phyloP scores from a whole-genome alignment of 305 asterid genomes.

The Plantago rigida region DNA sequence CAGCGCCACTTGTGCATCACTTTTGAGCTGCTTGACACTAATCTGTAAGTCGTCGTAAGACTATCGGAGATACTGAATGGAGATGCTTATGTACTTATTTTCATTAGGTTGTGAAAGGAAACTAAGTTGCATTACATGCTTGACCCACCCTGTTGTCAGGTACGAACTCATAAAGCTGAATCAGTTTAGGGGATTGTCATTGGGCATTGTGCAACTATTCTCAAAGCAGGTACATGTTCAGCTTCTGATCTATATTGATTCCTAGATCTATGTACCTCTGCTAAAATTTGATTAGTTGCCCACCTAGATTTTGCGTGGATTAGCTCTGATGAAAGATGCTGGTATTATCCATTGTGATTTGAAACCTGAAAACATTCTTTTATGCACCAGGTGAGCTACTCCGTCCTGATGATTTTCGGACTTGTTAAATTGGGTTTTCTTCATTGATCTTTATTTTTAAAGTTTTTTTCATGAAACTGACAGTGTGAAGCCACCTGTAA shows the following conservation, averaged over 20 bases:
- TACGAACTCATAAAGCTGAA: constrained; percentile 94
- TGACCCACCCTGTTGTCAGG: constrained; percentile 43
- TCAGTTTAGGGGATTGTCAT: constrained; percentile 79
- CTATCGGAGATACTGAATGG: background rate
- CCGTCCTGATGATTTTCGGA: constrained; percentile 24
- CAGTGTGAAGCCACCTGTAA: constrained; percentile 90
- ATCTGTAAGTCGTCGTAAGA: constrained; percentile 59
- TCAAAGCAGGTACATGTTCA: constrained; percentile 75
- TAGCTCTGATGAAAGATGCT: constrained; percentile 90
- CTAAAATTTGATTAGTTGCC: constrained; percentile 24
- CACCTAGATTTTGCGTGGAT: constrained; percentile 73
- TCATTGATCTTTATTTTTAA: constrained; percentile 28
- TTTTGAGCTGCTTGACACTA: constrained; percentile 86
- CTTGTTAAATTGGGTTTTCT: constrained; percentile 22
- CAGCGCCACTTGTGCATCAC: constrained; percentile 88
- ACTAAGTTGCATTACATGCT: constrained; percentile 24
- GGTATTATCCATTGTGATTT: constrained; percentile 94
- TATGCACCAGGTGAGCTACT: constrained; percentile 72
- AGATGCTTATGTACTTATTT: background rate
- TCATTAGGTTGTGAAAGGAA: constrained; percentile 21
- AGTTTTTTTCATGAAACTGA: constrained; percentile 32
- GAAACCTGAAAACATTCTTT: constrained; percentile 94
- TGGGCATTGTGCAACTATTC: constrained; percentile 88
- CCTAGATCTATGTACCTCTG: constrained; percentile 20
- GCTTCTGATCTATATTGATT: constrained; percentile 25